phyloP scores from a whole-genome alignment of 257 asterid genomes.

The Solanum medicagineum region DNA sequence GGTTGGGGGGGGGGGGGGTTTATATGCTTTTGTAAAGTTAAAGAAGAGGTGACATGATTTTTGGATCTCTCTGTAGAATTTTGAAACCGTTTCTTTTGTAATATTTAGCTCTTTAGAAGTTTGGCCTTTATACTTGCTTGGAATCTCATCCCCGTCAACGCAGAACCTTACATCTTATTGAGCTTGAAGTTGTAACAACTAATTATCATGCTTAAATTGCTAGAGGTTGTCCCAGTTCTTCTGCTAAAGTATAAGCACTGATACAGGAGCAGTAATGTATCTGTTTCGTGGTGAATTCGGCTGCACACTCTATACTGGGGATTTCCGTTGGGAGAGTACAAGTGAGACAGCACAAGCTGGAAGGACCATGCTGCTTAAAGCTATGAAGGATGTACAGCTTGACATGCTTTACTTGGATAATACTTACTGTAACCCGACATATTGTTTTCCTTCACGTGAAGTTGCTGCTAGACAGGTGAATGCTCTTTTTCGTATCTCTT shows the following conservation, averaged over 20 bases:
- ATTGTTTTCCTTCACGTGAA: conserved; percentile 66
- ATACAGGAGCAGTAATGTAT: conserved; percentile 73
- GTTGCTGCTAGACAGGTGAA: conserved; percentile 62
- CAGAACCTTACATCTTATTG: neutral
- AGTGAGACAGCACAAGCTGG: conserved; percentile 24
- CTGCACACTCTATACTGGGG: conserved; percentile 70
- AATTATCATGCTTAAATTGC: neutral
- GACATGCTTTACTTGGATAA: conserved; percentile 56
- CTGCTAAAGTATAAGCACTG: neutral
- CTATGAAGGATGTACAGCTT: conserved; percentile 48
- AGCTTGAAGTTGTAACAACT: neutral
- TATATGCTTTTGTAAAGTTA: neutral
- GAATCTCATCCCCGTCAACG: neutral
- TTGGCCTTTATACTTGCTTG: neutral
- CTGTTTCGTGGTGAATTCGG: conserved; percentile 88
- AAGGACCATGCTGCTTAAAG: conserved; percentile 53
- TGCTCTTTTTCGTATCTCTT: neutral
- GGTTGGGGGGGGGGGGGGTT: neutral
- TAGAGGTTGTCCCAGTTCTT: neutral
- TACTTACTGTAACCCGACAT: conserved; percentile 67
- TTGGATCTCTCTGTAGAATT: neutral
- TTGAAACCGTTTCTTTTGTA: neutral
- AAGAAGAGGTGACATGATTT: neutral
- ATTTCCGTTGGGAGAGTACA: conserved; percentile 70
- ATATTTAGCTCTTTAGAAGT: neutral